Percentiles rank a stretch among this genome's conserved stretches.
phyloP scores from a whole-genome alignment of 345 rosid genomes.

The Citrus mangshanensis region DNA sequence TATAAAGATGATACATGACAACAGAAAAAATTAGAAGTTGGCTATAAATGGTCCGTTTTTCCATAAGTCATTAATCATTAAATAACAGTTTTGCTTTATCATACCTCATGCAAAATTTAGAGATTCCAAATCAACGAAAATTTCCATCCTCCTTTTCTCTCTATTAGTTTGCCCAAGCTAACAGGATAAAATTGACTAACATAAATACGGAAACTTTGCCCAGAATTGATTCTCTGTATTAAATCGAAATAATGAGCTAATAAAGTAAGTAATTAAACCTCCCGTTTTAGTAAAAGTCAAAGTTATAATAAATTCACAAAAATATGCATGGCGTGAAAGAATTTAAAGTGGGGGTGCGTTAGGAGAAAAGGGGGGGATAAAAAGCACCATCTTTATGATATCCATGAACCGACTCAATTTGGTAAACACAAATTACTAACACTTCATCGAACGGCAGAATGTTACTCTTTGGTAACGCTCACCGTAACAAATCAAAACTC shows the following conservation, averaged over 20 bases:
- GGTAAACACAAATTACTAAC: not conserved
- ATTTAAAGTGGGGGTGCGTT: not conserved
- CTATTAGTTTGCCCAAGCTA: not conserved
- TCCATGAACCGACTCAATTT: not conserved
- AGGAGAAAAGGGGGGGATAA: not conserved
- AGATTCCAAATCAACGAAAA: not conserved
- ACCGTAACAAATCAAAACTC: not conserved
- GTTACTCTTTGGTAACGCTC: not conserved
- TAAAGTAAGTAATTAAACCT: not conserved
- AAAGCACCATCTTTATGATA: not conserved
- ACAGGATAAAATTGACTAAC: not conserved
- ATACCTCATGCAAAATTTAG: not conserved
- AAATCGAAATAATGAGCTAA: not conserved
- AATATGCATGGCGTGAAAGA: not conserved
- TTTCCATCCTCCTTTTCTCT: not conserved
- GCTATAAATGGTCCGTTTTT: not conserved
- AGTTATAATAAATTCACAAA: not conserved
- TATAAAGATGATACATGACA: not conserved
- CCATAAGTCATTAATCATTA: not conserved
- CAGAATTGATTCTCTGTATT: not conserved
- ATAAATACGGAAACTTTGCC: not conserved
- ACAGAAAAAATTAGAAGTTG: not conserved
- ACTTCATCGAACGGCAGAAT: not conserved
- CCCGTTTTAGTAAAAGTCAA: not conserved
- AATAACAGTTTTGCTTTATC: not conserved